Evolutionary conservation across 495 filamentous ascomycete genomes (phyloP).

Genomic region (Podospora bellae-mahoneyi): DNA sequence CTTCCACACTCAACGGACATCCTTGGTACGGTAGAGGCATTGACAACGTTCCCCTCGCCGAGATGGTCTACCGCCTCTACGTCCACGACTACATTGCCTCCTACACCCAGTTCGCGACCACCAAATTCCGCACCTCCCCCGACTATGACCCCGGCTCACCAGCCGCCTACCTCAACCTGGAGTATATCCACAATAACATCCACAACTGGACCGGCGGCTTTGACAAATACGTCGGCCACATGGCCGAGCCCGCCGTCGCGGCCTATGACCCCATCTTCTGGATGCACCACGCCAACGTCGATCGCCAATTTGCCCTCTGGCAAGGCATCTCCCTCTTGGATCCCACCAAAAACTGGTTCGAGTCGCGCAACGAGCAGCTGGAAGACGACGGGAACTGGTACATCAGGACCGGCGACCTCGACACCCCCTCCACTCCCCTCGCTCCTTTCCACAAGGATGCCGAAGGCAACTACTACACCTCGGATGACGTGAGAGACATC

Average conservation of each 20-base stretch:
- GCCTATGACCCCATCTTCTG: slow-evolving; percentile 2
- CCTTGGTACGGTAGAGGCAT: neutral
- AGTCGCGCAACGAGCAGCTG: neutral
- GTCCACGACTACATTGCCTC: slow-evolving; percentile 4
- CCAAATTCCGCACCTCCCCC: neutral
- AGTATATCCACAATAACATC: slow-evolving; percentile 8
- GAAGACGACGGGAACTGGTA: neutral
- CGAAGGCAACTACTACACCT: neutral
- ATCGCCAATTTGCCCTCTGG: slow-evolving; percentile 4
- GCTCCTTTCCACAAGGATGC: slow-evolving; percentile 1
- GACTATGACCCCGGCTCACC: slow-evolving; percentile 1
- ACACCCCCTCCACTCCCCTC: slow-evolving; percentile 3
- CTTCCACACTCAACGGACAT: neutral
- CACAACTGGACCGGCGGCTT: slow-evolving; percentile 1
- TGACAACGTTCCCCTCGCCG: neutral
- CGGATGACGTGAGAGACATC: neutral
- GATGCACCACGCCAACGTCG: slow-evolving; percentile 4
- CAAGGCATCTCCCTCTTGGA: neutral
- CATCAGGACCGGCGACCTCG: neutral
- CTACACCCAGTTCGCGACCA: slow-evolving; percentile 3
- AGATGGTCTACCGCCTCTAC: slow-evolving; percentile 3
- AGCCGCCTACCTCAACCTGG: slow-evolving; percentile 1
- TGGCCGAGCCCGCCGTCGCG: neutral
- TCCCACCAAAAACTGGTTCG: neutral
- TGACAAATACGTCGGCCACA: neutral